Base-by-base conservation (phyloP, 2,329 filamentous ascomycete species). In the Scytalidium sp. region DNA sequence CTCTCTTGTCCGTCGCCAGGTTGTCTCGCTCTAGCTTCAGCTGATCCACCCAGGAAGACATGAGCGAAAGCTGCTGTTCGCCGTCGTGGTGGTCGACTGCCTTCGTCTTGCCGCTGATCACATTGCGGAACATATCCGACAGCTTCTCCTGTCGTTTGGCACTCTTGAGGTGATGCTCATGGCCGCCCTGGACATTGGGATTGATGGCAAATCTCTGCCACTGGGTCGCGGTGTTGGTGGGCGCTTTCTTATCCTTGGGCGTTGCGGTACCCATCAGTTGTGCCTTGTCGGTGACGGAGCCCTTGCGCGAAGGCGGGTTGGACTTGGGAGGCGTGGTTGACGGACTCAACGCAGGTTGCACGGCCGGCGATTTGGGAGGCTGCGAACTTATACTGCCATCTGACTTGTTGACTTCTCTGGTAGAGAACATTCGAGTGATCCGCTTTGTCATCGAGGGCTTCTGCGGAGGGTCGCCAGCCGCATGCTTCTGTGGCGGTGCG, bases 41-140 rank as follows among this genome's bases (percentile, higher is more conserved):
- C 55, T 95, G 92, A 67, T 97, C 93, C 49, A 97, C 92, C 93
- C 93, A 97, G 60, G 84, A 92, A 22, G 92, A 94, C 74, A 97
- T 94, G 49, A 99, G 79, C 7, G 93, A 97, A 42, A 97, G 74
- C 57, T 95, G 90, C 64, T 90, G 83, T 53, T 94, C 88, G 22
- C 80, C 76, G 54, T 83, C 78, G 15, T 75, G 74, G 41, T 75
- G 70, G 3, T 85, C 77, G 15, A 82, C 78, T 55, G 92, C 88
- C 65, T 88, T 87, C 70, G 90, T 92, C 70, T 88, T 90, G 56
- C 90, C 90, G 50, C 78, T 75, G 47, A 97, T 79, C 60, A 97
- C 81, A 59, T 87, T 85, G 59, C 91, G 87, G 70, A 96, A 87
- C 83, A 97, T 89, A 67, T 95, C 91, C 19, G 88, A 87, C 49